Conservation (phyloP, 805 yeast genomes). For the Starmera amethionina region DNA sequence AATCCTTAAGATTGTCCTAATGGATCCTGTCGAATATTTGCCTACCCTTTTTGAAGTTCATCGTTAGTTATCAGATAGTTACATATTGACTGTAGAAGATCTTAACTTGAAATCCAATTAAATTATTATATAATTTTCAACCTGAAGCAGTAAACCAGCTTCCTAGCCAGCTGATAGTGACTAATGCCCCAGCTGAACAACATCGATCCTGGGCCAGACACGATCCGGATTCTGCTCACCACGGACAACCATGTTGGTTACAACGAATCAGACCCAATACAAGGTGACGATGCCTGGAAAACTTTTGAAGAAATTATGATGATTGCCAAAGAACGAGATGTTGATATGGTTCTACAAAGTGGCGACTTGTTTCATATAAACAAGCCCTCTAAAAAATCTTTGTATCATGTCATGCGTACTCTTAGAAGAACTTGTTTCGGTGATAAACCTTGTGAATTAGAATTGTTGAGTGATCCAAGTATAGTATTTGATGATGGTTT, state of each 20-base stretch:
- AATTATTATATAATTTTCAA: no score
- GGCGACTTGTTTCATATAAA: slow-evolving; percentile 92
- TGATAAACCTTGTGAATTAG: slow-evolving; percentile 79
- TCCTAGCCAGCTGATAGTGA: no score
- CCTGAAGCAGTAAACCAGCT: no score
- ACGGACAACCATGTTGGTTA: slow-evolving; percentile 97
- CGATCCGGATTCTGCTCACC: slow-evolving; percentile 71
- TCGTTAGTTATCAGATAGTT: no score
- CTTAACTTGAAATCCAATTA: no score
- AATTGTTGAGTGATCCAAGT: slow-evolving; percentile 71
- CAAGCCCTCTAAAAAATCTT: slow-evolving; percentile 78
- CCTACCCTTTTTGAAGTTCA: no score
- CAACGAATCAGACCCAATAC: slow-evolving; percentile 77
- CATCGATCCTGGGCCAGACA: slow-evolving; percentile 47
- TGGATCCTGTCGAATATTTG: no score
- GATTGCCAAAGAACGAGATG: slow-evolving; percentile 60
- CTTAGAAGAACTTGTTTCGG: slow-evolving; percentile 70
- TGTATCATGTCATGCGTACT: slow-evolving; percentile 72
- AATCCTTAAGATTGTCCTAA: no score
- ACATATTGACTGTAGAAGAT: no score
- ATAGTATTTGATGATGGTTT: slow-evolving; percentile 53
- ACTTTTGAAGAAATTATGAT: slow-evolving; percentile 79
- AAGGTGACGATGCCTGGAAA: slow-evolving; percentile 83
- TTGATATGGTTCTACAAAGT: slow-evolving; percentile 83
- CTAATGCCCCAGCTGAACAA: slow-evolving; percentile 23